Percentiles rank a stretch among this genome's conserved stretches.
Evolutionary conservation across 257 asterid species (phyloP).

Genomic region (Gardenia jasminoides): DNA sequence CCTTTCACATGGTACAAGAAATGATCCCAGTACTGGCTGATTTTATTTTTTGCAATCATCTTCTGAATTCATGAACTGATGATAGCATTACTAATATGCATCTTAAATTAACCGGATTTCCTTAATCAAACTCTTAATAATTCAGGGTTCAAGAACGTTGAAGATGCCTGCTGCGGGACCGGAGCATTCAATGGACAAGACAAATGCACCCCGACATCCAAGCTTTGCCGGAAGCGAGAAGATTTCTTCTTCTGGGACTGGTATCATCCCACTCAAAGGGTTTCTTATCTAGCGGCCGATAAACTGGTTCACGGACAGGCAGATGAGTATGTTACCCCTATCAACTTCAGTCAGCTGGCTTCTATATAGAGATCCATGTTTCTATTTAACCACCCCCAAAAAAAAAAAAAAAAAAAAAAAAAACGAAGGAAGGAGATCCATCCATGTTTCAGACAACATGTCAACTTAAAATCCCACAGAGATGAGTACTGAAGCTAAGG

Average conservation of each 20-base stretch:
- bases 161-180: conserved; percentile 53
- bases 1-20: conserved; percentile 17
- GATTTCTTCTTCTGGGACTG: conserved; percentile 52
- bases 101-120: no score
- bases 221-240: conserved; percentile 37
- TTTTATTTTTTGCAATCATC: no score
- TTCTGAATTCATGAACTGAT: neutral
- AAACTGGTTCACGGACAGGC: conserved; percentile 17
- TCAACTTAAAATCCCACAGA: no score
- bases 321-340: conserved; percentile 25
- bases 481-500: no score
- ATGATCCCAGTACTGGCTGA: no score
- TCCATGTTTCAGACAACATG: no score
- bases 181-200: conserved; percentile 38
- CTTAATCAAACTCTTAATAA: no score
- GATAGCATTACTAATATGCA: no score
- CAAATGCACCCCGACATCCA: conserved; percentile 34
- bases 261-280: conserved; percentile 57
- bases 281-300: conserved; percentile 40
- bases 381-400: no score
- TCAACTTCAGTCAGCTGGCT: conserved; percentile 29
- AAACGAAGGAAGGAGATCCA: no score
- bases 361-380: neutral
- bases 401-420: no score
- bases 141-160: conserved; percentile 34